Evolutionary conservation across 352 stramenopile species (phyloP).

Genomic region (Thalassiosira exigua): DNA sequence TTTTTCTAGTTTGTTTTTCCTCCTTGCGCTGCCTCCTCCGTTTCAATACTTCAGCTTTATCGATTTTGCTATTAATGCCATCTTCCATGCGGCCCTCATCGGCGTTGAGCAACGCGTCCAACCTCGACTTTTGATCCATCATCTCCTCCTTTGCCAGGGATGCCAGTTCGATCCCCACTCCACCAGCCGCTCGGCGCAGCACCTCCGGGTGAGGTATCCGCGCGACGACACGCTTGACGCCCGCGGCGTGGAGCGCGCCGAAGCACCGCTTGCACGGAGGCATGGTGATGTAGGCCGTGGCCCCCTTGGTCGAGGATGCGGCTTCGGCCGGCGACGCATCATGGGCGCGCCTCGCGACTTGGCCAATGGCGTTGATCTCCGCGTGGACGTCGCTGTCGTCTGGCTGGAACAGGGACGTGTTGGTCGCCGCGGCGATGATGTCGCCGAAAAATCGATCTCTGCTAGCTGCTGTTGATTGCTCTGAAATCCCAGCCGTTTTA

Average conservation of each 20-base stretch:
- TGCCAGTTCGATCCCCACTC: conserved; percentile 28
- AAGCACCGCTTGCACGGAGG: conserved; percentile 77
- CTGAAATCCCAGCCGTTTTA: not conserved
- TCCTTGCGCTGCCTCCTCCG: conserved; percentile 20
- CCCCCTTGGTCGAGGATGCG: conserved; percentile 43
- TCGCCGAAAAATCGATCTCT: no score
- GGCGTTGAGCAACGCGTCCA: conserved; percentile 22
- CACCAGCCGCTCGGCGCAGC: conserved; percentile 4
- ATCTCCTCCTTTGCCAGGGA: conserved; percentile 21
- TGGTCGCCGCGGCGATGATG: no score
- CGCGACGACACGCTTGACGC: conserved; percentile 66
- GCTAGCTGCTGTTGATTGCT: not conserved
- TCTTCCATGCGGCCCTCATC: not conserved
- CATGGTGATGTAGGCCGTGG: conserved; percentile 77
- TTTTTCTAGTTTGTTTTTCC: conserved; percentile 16
- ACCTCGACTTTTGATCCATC: conserved; percentile 17
- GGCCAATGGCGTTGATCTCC: conserved; percentile 69
- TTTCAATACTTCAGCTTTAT: conserved; percentile 18
- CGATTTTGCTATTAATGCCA: not conserved
- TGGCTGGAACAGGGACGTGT: no score
- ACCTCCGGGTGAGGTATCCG: conserved; percentile 2
- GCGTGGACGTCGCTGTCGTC: conserved; percentile 79
- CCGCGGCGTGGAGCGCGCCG: conserved; percentile 53
- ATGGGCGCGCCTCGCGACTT: conserved; percentile 20
- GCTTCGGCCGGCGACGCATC: no score